These are phyloP conservation scores for Pleoardoris graminearum DNA, from an alignment of 2,329 filamentous ascomycete species.

Conservation along the genomic window DNA sequence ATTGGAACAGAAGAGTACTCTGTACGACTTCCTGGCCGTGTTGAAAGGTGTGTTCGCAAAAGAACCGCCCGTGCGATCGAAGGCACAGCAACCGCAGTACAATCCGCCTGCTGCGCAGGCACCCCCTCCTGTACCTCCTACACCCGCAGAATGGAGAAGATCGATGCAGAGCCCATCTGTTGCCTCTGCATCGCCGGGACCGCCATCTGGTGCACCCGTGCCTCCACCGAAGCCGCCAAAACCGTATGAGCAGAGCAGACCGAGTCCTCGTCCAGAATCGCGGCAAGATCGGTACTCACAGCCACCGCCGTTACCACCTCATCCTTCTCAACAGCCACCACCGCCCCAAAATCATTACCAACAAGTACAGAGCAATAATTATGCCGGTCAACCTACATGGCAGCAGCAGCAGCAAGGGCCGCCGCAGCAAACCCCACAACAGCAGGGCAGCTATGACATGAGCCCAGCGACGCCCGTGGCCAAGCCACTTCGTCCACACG, in stretches of 20 bases:
- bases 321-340: slow-evolving; percentile 29
- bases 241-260: slow-evolving; percentile 33
- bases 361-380: slow-evolving; percentile 14
- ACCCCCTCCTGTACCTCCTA: slow-evolving; percentile 62
- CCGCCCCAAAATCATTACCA: slow-evolving; percentile 26
- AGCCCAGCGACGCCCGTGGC: slow-evolving; percentile 33
- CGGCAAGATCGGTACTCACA: slow-evolving; percentile 34
- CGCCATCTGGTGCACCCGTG: slow-evolving; percentile 29
- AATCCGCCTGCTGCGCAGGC: slow-evolving; percentile 36
- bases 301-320: slow-evolving; percentile 42
- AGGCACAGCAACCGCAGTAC: slow-evolving; percentile 50
- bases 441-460: slow-evolving; percentile 29
- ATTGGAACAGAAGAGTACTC: slow-evolving; percentile 70
- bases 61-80: slow-evolving; percentile 86
- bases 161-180: slow-evolving; percentile 37
- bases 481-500: slow-evolving; percentile 32
- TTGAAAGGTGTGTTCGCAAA: slow-evolving; percentile 88
- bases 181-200: slow-evolving; percentile 42
- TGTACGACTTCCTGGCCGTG: slow-evolving; percentile 80
- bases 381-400: slow-evolving; percentile 18
- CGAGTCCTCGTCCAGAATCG: slow-evolving; percentile 28
- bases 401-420: slow-evolving; percentile 26
- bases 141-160: slow-evolving; percentile 62
- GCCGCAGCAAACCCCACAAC: slow-evolving; percentile 21
- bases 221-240: slow-evolving; percentile 56